These are phyloP conservation scores for Marchantia paleacea DNA, from an alignment of 225 moss, liverwort and hornwort species.

Conservation along the genomic window DNA sequence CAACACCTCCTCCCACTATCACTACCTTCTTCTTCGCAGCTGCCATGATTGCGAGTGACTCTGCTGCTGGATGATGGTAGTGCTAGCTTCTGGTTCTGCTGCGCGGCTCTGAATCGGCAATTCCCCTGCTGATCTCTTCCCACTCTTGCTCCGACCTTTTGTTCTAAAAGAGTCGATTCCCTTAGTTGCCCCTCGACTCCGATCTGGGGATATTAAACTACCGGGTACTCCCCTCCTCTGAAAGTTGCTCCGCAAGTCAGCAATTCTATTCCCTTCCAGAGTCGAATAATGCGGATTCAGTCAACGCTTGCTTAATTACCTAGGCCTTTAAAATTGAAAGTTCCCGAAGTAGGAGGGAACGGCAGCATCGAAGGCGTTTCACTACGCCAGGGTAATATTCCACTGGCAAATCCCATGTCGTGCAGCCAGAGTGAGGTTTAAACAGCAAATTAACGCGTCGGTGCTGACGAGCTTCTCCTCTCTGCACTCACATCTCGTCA, in stretches of 20 bases:
- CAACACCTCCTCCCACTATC: constrained; percentile 77
- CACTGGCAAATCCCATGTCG: too few relatives aligned
- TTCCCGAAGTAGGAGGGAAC: too few relatives aligned
- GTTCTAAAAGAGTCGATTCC: not conserved
- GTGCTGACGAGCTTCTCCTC: too few relatives aligned
- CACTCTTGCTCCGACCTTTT: not conserved
- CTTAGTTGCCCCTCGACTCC: not conserved
- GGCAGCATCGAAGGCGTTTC: too few relatives aligned
- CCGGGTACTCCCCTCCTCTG: not conserved
- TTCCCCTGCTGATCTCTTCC: not conserved
- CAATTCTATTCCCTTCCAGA: not conserved
- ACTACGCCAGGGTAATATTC: too few relatives aligned
- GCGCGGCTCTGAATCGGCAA: not conserved
- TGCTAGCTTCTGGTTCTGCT: not conserved
- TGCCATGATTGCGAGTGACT: not conserved
- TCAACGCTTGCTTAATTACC: not conserved
- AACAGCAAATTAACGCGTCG: too few relatives aligned
- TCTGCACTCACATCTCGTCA: too few relatives aligned
- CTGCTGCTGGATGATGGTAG: not conserved
- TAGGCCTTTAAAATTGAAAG: too few relatives aligned
- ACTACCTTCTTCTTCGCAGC: constrained; percentile 49
- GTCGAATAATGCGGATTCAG: not conserved
- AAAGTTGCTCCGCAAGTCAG: not conserved
- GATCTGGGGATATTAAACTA: not conserved
- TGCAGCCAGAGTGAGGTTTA: too few relatives aligned